These are phyloP conservation scores for Fistulina hepatica DNA, from an alignment of 1,284 basidiomycete species.

Conservation along the genomic window DNA sequence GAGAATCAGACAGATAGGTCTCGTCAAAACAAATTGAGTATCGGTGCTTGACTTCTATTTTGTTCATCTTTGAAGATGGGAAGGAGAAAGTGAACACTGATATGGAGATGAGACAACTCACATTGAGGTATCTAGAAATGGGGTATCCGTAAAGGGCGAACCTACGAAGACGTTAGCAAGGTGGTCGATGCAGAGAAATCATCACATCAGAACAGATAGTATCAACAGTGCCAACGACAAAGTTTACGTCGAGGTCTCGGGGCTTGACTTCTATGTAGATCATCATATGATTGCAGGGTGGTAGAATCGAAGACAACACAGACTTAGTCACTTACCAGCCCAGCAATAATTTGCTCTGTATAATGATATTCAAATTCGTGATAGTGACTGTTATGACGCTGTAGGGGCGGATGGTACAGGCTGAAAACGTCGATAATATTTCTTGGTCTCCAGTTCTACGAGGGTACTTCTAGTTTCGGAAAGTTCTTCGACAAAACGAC, in stretches of 20 bases:
- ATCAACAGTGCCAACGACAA: too few relatives aligned
- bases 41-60: conserved; percentile 20
- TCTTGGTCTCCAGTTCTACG: conserved; percentile 70
- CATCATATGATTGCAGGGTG: too few relatives aligned
- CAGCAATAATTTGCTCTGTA: too few relatives aligned
- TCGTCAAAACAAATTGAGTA: conserved; percentile 11
- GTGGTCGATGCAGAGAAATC: too few relatives aligned
- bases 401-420: conserved; percentile 12
- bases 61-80: conserved; percentile 10
- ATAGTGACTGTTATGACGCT: background rate
- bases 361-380: too few relatives aligned
- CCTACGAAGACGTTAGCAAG: too few relatives aligned
- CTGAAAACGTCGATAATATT: conserved; percentile 39
- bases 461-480: conserved; percentile 86
- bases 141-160: too few relatives aligned
- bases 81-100: conserved; percentile 6
- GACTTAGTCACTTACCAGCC: too few relatives aligned
- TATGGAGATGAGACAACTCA: background rate
- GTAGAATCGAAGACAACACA: too few relatives aligned
- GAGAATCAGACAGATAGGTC: conserved; percentile 10
- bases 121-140: conserved; percentile 10
- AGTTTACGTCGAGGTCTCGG: too few relatives aligned
- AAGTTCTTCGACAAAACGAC: conserved; percentile 71
- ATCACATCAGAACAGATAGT: too few relatives aligned
- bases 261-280: too few relatives aligned